Evolutionary conservation across 345 rosid genomes (phyloP).

Genomic region (Salix viminalis): DNA sequence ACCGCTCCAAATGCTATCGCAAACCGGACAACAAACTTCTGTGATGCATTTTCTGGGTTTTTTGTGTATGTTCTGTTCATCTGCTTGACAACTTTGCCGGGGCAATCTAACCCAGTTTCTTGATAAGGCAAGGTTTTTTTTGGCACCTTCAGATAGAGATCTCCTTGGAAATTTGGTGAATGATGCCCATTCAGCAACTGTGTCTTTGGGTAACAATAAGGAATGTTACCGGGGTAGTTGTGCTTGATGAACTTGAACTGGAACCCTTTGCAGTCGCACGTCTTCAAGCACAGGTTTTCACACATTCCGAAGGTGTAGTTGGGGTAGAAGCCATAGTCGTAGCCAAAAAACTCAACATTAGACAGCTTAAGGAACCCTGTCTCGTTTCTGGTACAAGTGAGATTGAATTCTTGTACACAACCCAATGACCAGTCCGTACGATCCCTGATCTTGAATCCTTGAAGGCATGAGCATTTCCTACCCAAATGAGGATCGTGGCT

Average conservation of each 20-base stretch:
- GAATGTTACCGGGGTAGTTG: background rate
- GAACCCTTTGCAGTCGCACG: constrained; percentile 9
- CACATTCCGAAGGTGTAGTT: background rate
- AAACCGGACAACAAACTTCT: background rate
- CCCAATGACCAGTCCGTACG: constrained; percentile 1
- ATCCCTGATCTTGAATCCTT: constrained; percentile 2
- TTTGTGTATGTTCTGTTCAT: background rate
- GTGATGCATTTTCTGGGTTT: background rate
- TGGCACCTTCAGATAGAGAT: background rate
- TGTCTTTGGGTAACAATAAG: background rate
- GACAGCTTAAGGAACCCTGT: background rate
- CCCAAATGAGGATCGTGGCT: background rate
- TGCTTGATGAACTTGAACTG: constrained; percentile 1
- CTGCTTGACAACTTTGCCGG: background rate
- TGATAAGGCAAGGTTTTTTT: background rate
- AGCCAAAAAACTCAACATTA: constrained; percentile 9
- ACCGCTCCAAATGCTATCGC: background rate
- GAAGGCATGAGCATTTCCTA: constrained; percentile 8
- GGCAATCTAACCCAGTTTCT: no score
- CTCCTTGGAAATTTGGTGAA: background rate
- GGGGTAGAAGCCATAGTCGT: background rate
- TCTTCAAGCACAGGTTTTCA: background rate
- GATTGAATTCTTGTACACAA: constrained; percentile 5
- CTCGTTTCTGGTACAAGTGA: background rate
- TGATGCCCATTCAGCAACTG: background rate